Evolutionary conservation across 2,329 filamentous ascomycete species (phyloP).

Genomic region (Fusarium ramigenum): DNA sequence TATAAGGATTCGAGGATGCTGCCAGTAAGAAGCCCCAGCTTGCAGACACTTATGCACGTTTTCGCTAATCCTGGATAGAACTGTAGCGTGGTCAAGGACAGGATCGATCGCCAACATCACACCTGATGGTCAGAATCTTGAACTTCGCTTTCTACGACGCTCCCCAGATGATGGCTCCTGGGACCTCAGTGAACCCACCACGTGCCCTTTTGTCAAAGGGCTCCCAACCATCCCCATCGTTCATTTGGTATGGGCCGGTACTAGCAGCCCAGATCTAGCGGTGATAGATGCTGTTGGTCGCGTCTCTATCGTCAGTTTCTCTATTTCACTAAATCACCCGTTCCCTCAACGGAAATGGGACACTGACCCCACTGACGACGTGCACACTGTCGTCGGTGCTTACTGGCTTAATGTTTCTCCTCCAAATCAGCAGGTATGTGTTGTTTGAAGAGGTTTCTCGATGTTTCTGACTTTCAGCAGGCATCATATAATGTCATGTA

Average conservation of each 20-base stretch:
- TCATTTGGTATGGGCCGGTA: conserved; percentile 83
- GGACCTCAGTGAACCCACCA: conserved; percentile 77
- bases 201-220: conserved; percentile 68
- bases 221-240: conserved; percentile 74
- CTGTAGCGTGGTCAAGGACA: conserved; percentile 86
- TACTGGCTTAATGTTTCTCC: conserved; percentile 80
- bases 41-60: not conserved
- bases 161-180: conserved; percentile 76
- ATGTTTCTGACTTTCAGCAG: conserved; percentile 26
- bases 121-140: conserved; percentile 73
- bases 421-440: conserved; percentile 50
- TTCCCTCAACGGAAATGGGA: conserved; percentile 69
- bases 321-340: conserved; percentile 78
- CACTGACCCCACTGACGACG: conserved; percentile 76
- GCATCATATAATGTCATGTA: conserved; percentile 58
- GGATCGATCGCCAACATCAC: conserved; percentile 87
- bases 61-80: conserved; percentile 58
- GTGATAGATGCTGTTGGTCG: conserved; percentile 83
- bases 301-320: conserved; percentile 77
- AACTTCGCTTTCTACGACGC: conserved; percentile 77
- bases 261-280: conserved; percentile 80
- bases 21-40: conserved; percentile 69
- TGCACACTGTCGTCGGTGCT: conserved; percentile 81
- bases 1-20: conserved; percentile 77
- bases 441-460: not conserved